These are phyloP conservation scores for Paracoccidioides brasiliensis DNA, from an alignment of 2,329 filamentous ascomycete genomes.

Conservation along the genomic window DNA sequence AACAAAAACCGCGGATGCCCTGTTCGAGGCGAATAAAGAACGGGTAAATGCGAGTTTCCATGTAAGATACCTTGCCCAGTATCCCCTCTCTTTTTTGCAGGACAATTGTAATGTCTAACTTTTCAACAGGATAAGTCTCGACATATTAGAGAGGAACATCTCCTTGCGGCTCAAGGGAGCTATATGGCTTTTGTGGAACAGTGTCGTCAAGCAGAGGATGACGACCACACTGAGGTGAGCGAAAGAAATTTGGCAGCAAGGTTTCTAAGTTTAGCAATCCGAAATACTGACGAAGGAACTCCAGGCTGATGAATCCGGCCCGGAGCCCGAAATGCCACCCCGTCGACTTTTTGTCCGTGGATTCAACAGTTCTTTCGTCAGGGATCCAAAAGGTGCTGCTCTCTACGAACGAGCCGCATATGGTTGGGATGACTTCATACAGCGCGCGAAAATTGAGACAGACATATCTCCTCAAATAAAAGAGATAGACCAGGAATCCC, in stretches of 20 bases:
- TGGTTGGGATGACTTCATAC: constrained; percentile 30
- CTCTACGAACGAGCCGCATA: constrained; percentile 23
- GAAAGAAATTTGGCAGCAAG: constrained; percentile 7
- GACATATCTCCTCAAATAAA: constrained; percentile 29
- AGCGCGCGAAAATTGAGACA: constrained; percentile 25
- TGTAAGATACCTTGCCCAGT: constrained; percentile 12
- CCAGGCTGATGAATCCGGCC: constrained; percentile 11
- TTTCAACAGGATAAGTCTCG: constrained; percentile 15
- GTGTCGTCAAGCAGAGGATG: constrained; percentile 27
- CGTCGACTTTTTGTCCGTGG: constrained; percentile 11
- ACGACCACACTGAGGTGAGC: constrained; percentile 29
- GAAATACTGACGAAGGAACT: background rate
- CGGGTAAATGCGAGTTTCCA: constrained; percentile 22
- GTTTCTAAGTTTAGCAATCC: background rate
- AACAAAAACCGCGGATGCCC: constrained; percentile 18
- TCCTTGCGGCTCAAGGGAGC: constrained; percentile 27
- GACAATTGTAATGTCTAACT: background rate
- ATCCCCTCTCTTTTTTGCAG: background rate
- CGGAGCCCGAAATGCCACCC: constrained; percentile 4
- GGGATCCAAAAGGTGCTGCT: constrained; percentile 22
- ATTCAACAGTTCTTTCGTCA: constrained; percentile 24
- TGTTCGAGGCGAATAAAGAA: constrained; percentile 21
- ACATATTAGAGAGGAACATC: constrained; percentile 26
- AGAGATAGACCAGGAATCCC: constrained; percentile 19
- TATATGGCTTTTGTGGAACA: constrained; percentile 28